Evolutionary conservation across 2,329 filamentous ascomycete species (phyloP).

Genomic region (Keithomyces neogunnii): DNA sequence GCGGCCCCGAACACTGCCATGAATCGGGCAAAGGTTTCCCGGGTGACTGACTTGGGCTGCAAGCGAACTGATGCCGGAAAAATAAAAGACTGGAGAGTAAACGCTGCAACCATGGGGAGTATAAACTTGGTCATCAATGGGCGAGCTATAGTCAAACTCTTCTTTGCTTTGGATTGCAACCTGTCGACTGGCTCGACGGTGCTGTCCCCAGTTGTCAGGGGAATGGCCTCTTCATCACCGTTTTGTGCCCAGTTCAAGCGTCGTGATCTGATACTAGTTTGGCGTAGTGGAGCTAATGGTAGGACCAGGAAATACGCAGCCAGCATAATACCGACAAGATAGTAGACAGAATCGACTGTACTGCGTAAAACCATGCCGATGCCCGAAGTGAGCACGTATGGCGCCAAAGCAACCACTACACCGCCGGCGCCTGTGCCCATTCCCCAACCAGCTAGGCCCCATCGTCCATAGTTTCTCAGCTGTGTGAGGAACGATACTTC

Average conservation of each 20-base stretch:
- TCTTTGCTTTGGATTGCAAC: not conserved
- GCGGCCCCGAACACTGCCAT: not conserved
- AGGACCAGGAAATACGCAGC: conserved; percentile 20
- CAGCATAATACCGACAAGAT: conserved; percentile 17
- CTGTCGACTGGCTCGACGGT: not conserved
- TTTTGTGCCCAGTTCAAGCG: not conserved
- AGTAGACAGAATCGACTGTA: conserved; percentile 18
- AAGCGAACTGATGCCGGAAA: not conserved
- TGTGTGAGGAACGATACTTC: conserved; percentile 24
- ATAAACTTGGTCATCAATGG: not conserved
- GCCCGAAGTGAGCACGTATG: conserved; percentile 20
- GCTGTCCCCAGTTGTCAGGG: not conserved
- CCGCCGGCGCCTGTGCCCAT: conserved; percentile 22
- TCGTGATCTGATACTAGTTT: not conserved
- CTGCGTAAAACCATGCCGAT: conserved; percentile 18
- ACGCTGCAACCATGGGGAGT: not conserved
- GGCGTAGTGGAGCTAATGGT: conserved; percentile 14
- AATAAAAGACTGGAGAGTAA: not conserved
- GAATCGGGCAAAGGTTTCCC: not conserved
- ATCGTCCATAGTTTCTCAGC: conserved; percentile 19
- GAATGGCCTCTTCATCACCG: not conserved
- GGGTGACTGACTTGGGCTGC: not conserved
- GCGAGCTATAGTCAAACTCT: not conserved
- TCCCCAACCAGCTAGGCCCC: conserved; percentile 27
- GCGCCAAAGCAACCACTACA: conserved; percentile 18